Base-by-base conservation (phyloP, 768 basidiomycete species). In the Glaciozyma antarctica region DNA sequence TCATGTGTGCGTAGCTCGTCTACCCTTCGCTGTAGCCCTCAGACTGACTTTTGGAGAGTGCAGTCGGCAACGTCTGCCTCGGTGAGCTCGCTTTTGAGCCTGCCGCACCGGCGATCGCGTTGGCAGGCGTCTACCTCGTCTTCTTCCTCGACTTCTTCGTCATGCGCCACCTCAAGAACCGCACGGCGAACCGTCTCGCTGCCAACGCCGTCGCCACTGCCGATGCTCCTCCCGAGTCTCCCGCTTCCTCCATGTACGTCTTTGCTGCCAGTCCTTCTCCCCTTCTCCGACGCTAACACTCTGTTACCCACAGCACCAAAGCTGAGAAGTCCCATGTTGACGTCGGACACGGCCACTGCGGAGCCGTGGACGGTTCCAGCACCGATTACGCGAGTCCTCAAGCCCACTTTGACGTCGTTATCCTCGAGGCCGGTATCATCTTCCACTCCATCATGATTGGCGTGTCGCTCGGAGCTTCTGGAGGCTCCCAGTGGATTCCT, bases 401-500 rank as follows among this genome's bases (percentile, higher is more conserved):
- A 41, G 72, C 63, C 6, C 65, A 75, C 58, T 77, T 73, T 49
- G 73, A 74, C 62, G 73, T 73, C 32, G 22, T 69, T n/a, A 63
- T 73, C 12, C 66, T 72, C 28, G 71, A 73, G 32, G 69, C 68
- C 17, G 76, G 73, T 19, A 73, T 75, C 49, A 67, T 73, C 43
- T 74, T 75, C 60, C 75, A 74, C 62, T 65, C 63, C 7, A 76
- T 77, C 71, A 77, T 77, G 77, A 77, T 77, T 45, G 77, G 77
- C 12, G 75, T 77, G 3, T 73, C 75, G 2, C 71, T 77, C 22
- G 70, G 75, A 13, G 65, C 70, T 0, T 52, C 48, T 4, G 73
- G 72, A 19, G 75, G 77, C 3, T 54, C 55, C 12, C 63, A 74
- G 48, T 76, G 76, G 77, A 72, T 65, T 3, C 75, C 77, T 1